Evolutionary conservation across 176 grass and related monocot species (phyloP).

Genomic region (Oryza glumipatula): DNA sequence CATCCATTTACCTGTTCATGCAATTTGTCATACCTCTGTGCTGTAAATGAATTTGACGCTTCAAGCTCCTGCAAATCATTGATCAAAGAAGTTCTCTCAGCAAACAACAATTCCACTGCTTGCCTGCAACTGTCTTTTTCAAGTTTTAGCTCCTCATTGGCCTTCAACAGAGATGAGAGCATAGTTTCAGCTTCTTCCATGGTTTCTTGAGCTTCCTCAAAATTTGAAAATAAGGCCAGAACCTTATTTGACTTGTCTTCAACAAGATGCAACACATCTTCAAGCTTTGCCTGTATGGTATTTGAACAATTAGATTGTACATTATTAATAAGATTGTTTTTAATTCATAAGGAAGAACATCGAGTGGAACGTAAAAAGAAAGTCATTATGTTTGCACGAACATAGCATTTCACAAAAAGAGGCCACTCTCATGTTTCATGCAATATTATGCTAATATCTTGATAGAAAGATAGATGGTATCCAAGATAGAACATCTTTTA

Average conservation of each 20-base stretch:
- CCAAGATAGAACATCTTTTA: slow-evolving; percentile 13
- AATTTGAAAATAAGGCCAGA: slow-evolving; percentile 63
- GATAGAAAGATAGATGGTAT: neutral
- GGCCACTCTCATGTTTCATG: neutral
- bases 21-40: slow-evolving; percentile 43
- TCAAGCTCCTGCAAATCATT: slow-evolving; percentile 56
- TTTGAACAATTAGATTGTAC: slow-evolving; percentile 24
- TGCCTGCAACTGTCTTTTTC: slow-evolving; percentile 62
- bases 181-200: slow-evolving; percentile 87
- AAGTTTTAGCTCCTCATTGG: slow-evolving; percentile 64
- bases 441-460: slow-evolving; percentile 25
- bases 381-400: slow-evolving; percentile 23
- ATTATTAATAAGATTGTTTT: slow-evolving; percentile 32
- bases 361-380: neutral
- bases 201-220: slow-evolving; percentile 78
- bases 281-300: slow-evolving; percentile 48
- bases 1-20: slow-evolving; percentile 51
- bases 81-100: slow-evolving; percentile 48
- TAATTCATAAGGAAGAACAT: slow-evolving; percentile 4
- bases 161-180: slow-evolving; percentile 61
- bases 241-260: slow-evolving; percentile 65
- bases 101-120: slow-evolving; percentile 39
- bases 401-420: slow-evolving; percentile 1
- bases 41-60: slow-evolving; percentile 49
- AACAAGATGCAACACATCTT: slow-evolving; percentile 38